phyloP scores from a whole-genome alignment of 192 early-diverging fungal genomes.

The Lobosporangium transversale region DNA sequence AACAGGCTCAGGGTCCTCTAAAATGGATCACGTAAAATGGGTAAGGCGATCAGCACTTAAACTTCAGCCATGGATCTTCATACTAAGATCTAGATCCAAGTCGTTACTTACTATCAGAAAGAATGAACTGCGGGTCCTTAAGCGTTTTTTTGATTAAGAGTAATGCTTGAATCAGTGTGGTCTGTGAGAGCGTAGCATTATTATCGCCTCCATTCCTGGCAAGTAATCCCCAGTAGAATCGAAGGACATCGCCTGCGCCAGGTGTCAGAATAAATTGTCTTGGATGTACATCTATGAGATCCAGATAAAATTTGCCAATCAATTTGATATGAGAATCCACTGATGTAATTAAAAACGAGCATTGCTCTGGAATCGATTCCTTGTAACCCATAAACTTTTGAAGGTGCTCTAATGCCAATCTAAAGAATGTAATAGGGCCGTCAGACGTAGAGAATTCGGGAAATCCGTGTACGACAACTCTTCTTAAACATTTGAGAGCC shows the following conservation, averaged over 20 bases:
- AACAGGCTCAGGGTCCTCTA: conserved; percentile 62
- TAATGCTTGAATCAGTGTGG: conserved; percentile 76
- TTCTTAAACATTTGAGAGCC: conserved; percentile 78
- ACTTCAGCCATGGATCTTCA: too few relatives aligned
- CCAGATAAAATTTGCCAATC: conserved; percentile 83
- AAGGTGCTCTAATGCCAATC: conserved; percentile 61
- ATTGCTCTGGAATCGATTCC: conserved; percentile 51
- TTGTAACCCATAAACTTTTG: conserved; percentile 59
- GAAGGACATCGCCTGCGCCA: conserved; percentile 67
- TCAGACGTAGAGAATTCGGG: conserved; percentile 64
- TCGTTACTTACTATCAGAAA: conserved; percentile 45
- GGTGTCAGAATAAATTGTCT: conserved; percentile 72
- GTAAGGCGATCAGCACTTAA: too few relatives aligned
- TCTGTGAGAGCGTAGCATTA: conserved; percentile 32
- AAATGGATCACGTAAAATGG: too few relatives aligned
- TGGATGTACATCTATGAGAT: conserved; percentile 73
- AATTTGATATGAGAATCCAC: conserved; percentile 65
- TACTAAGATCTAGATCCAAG: too few relatives aligned
- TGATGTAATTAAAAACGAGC: conserved; percentile 40
- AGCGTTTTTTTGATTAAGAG: conserved; percentile 71
- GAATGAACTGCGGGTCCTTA: conserved; percentile 64
- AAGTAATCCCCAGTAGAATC: conserved; percentile 80
- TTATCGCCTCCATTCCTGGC: conserved; percentile 33
- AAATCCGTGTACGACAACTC: conserved; percentile 82
- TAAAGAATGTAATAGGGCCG: conserved; percentile 65